Evolutionary conservation across 1,139 yeast species (phyloP).

Genomic region (Magnusiomyces clavatus): DNA sequence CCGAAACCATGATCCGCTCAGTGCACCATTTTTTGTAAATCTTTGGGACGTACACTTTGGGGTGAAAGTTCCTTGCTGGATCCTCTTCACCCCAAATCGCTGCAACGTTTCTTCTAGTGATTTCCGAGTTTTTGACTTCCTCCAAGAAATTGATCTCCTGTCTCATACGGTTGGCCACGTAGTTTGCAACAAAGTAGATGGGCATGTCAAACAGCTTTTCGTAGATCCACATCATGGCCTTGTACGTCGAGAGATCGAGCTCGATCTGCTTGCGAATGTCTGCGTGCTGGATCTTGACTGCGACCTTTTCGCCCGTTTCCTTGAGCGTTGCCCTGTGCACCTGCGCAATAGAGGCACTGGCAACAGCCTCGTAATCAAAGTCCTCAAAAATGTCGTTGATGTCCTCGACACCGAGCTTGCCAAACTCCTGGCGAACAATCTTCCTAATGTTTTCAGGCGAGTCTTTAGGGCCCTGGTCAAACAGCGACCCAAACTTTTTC

Average conservation of each 20-base stretch:
- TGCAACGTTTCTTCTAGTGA: conserved; percentile 29
- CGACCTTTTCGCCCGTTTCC: conserved; percentile 47
- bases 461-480: conserved; percentile 67
- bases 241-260: conserved; percentile 54
- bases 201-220: conserved; percentile 59
- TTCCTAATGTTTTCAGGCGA: conserved; percentile 47
- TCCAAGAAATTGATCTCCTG: conserved; percentile 55
- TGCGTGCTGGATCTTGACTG: conserved; percentile 62
- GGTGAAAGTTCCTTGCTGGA: background rate
- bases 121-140: conserved; percentile 48
- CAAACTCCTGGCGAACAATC: conserved; percentile 41
- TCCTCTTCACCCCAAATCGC: conserved; percentile 32
- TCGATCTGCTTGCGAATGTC: conserved; percentile 49
- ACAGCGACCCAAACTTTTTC: conserved; percentile 45
- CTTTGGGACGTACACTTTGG: conserved; percentile 47
- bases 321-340: conserved; percentile 52
- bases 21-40: conserved; percentile 42
- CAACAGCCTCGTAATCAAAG: conserved; percentile 46
- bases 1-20: conserved; percentile 50
- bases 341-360: conserved; percentile 70
- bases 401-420: conserved; percentile 25
- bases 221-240: conserved; percentile 45
- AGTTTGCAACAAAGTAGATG: conserved; percentile 47
- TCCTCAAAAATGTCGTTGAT: conserved; percentile 42
- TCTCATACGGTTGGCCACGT: conserved; percentile 48